Conservation (phyloP, 805 yeast species). For the Pichia manshurica region DNA sequence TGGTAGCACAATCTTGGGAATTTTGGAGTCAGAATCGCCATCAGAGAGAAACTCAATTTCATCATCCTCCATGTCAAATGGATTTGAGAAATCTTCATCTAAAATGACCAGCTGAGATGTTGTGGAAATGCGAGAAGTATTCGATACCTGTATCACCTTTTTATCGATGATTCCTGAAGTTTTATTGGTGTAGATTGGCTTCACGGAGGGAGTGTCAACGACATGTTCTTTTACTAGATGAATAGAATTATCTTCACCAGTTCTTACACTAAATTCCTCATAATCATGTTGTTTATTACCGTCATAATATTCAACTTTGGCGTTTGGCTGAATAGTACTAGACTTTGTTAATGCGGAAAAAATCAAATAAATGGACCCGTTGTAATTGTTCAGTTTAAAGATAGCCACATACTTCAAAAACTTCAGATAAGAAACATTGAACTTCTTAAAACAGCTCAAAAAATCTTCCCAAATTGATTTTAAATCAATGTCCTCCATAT, state of each 20-base stretch:
- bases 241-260: constrained; percentile 18
- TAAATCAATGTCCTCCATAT: constrained; percentile 7
- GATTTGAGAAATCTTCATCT: constrained; percentile 14
- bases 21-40: not conserved
- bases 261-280: constrained; percentile 26
- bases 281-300: constrained; percentile 11
- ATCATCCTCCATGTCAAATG: constrained; percentile 15
- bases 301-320: constrained; percentile 16
- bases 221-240: constrained; percentile 20
- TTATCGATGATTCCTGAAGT: constrained; percentile 15
- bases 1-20: constrained; percentile 14
- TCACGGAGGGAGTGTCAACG: constrained; percentile 17
- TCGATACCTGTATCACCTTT: constrained; percentile 21
- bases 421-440: constrained; percentile 12
- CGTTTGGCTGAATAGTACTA: not conserved
- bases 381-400: constrained; percentile 24
- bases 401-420: constrained; percentile 21
- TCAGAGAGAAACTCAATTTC: constrained; percentile 13
- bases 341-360: constrained; percentile 17
- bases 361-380: constrained; percentile 25
- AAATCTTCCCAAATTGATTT: constrained; percentile 14
- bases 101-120: constrained; percentile 6
- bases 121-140: constrained; percentile 4
- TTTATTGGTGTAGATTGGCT: constrained; percentile 22
- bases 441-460: constrained; percentile 21